phyloP scores from a whole-genome alignment of 768 basidiomycete genomes.

The Sporobolomyces phaffii region DNA sequence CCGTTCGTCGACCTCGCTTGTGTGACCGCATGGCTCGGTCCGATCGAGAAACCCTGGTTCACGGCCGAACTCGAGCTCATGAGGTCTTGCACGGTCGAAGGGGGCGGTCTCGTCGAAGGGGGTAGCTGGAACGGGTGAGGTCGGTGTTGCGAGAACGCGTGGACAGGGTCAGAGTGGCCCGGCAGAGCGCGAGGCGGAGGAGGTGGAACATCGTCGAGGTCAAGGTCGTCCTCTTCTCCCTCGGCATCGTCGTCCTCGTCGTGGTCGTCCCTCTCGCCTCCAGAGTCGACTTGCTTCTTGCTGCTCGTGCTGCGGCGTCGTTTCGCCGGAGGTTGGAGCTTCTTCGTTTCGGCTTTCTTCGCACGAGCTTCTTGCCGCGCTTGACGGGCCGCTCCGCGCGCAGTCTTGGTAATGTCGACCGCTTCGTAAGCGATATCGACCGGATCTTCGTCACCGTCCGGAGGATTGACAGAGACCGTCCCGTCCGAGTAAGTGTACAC shows the following conservation, averaged over 20 bases:
- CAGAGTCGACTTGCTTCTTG: background rate
- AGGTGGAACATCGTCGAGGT: background rate
- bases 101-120: background rate
- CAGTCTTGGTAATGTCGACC: conserved; percentile 16
- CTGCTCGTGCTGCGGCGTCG: background rate
- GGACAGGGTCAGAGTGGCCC: background rate
- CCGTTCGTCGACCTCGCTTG: background rate
- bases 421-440: conserved; percentile 16
- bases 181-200: background rate
- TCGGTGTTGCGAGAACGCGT: background rate
- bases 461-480: conserved; percentile 16
- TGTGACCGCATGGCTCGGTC: conserved; percentile 4
- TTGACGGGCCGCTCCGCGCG: background rate
- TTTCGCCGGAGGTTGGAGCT: background rate
- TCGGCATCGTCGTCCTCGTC: background rate
- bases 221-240: background rate
- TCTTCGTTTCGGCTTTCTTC: background rate
- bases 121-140: background rate
- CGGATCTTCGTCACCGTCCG: background rate
- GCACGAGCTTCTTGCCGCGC: conserved; percentile 4
- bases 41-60: conserved; percentile 1
- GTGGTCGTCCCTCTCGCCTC: background rate
- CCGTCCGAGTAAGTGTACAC: conserved; percentile 24
- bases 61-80: conserved; percentile 9
- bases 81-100: conserved; percentile 6